Percentiles rank a stretch among this genome's conserved stretches.
Evolutionary conservation across 768 basidiomycete genomes (phyloP).

Genomic region (Leccinum uliginosum): DNA sequence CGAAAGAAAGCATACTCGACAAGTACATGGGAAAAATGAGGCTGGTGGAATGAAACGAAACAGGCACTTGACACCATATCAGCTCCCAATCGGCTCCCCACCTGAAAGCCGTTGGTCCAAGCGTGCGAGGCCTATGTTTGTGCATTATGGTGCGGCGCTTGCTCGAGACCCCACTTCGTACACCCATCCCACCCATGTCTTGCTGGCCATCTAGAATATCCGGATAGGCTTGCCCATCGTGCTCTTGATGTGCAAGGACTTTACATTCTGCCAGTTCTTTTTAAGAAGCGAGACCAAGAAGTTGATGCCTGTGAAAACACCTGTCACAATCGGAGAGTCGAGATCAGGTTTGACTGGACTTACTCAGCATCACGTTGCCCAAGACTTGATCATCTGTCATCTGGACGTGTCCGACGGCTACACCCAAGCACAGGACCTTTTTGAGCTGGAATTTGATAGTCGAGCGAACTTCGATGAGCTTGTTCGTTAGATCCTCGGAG

Average conservation of each 20-base stretch:
- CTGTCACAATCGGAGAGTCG: slow-evolving; percentile 3
- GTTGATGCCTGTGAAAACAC: slow-evolving; percentile 77
- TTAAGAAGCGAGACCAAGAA: slow-evolving; percentile 98
- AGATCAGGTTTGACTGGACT: slow-evolving; percentile 22
- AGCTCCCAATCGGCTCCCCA: slow-evolving; percentile 88
- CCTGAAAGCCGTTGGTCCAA: slow-evolving; percentile 85
- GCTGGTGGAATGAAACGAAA: slow-evolving; percentile 9
- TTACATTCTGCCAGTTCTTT: slow-evolving; percentile 99
- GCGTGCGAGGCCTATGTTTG: slow-evolving; percentile 96
- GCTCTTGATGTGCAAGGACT: slow-evolving; percentile 96
- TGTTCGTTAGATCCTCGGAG: slow-evolving; percentile 83
- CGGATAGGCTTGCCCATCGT: slow-evolving; percentile 99
- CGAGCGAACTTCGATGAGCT: slow-evolving; percentile 92
- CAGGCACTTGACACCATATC: slow-evolving; percentile 40
- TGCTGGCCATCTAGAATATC: slow-evolving; percentile 59
- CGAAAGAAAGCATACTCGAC: slow-evolving; percentile 9
- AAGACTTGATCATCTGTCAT: slow-evolving; percentile 98
- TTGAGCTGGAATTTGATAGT: slow-evolving; percentile 99
- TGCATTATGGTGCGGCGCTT: slow-evolving; percentile 60
- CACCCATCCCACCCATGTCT: slow-evolving; percentile 5
- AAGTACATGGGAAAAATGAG: slow-evolving; percentile 20
- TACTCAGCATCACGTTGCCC: slow-evolving; percentile 95
- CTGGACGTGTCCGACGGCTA: slow-evolving; percentile 95
- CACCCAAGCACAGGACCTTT: slow-evolving; percentile 98
- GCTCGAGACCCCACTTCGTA: slow-evolving; percentile 15